Conservation (phyloP, 768 basidiomycete genomes). For the Lactarius psammicola region DNA sequence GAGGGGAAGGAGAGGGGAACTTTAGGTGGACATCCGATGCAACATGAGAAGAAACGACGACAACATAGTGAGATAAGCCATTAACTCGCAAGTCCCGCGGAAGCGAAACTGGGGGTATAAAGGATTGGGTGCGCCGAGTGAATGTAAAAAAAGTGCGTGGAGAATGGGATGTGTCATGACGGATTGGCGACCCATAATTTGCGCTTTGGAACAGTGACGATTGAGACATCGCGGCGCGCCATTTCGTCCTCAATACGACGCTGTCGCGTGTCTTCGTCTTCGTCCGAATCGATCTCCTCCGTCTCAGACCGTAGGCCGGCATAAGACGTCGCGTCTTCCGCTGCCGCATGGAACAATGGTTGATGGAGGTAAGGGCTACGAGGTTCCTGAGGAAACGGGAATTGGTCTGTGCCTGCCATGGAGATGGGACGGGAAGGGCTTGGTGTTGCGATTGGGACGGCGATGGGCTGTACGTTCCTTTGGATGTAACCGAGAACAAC, state of each 20-base stretch:
- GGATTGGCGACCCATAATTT: constrained; percentile 75
- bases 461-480: constrained; percentile 30
- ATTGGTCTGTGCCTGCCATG: constrained; percentile 42
- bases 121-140: neutral
- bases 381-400: constrained; percentile 43
- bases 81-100: constrained; percentile 12
- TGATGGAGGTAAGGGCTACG: constrained; percentile 68
- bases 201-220: constrained; percentile 71
- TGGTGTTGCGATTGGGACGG: constrained; percentile 36
- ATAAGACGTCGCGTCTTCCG: constrained; percentile 50
- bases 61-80: constrained; percentile 12
- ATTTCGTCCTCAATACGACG: constrained; percentile 80
- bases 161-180: constrained; percentile 32
- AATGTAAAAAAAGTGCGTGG: neutral
- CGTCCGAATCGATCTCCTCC: constrained; percentile 61
- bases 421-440: constrained; percentile 43
- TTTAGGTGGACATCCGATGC: constrained; percentile 35
- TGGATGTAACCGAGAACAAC: constrained; percentile 48
- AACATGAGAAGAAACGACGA: constrained; percentile 9
- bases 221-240: constrained; percentile 78
- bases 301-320: constrained; percentile 40
- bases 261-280: constrained; percentile 73
- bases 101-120: constrained; percentile 11
- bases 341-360: constrained; percentile 52
- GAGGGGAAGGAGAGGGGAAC: neutral